Evolutionary conservation across 306 rosid genomes (phyloP), one percentile per base, ranked within the genome.

Genomic region (Alnus rubra): DNA sequence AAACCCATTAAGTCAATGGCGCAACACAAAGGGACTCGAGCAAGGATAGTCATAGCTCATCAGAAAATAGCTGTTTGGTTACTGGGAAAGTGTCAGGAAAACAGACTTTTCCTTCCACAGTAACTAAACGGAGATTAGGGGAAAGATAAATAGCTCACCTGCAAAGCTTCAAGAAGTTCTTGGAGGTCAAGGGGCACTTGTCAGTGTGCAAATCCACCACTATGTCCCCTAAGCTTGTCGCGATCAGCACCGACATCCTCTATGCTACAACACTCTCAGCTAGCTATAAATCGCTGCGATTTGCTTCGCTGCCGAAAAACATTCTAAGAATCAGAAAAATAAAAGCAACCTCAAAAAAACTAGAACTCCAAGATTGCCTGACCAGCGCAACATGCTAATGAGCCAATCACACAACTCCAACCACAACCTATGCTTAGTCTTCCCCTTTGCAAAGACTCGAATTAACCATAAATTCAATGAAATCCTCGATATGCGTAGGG

Each of bases 131-230:
- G 18, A 14, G 49, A 4, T 33, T 12, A 51, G 65, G 39, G 16
- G 23, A 33, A 7, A 47, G 52, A 60, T 4, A 14, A 74, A 64
- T 23, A 14, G 82, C 91, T 81, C 0, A 92, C 97, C 89, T 92
- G 94, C 98, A 92, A 50, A 95, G 96, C 90, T 95, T 95, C 82
- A 95, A 62, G 94, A 95, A 95, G 78, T 93, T 95, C 74, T 95
- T 95, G 84, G 87, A 75, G 76, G 98, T 93, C 79, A 92, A 72
- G 73, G 98, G 97, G 83, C 98, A 95, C 73, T 83, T 88, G 28
- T 86, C 90, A 2, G 93, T 63, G 85, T 80, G 83, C 83, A 95
- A 85, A 85, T 95, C 98, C 50, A 95, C 75, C 9, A 95, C 98
- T 48, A 92, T 51, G 79, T 95, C 98, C 2, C 98, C 97, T 60